Percentiles rank a stretch among this genome's conserved stretches.
These are phyloP conservation scores for Dactylellina drechsleri DNA, from an alignment of 2,329 filamentous ascomycete genomes.

Conservation along the genomic window DNA sequence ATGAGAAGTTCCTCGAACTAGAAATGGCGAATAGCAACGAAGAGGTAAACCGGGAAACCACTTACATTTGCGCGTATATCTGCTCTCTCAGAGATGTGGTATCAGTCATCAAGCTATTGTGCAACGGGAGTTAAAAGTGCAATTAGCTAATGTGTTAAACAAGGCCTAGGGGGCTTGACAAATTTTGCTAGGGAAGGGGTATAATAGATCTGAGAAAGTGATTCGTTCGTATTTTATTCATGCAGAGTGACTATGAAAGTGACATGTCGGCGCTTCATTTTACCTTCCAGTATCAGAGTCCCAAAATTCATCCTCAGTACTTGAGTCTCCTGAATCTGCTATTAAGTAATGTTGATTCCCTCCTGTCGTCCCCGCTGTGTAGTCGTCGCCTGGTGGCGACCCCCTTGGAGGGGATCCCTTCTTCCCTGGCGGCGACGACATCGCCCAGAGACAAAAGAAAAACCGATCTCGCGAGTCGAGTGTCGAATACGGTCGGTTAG, in stretches of 20 bases:
- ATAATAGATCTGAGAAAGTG: no score
- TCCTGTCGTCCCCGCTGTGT: constrained; percentile 8
- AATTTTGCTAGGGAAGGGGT: neutral
- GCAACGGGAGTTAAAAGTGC: neutral
- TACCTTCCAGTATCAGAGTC: constrained; percentile 51
- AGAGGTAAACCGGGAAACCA: neutral
- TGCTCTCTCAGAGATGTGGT: constrained; percentile 48
- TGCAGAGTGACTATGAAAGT: neutral
- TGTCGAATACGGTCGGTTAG: neutral
- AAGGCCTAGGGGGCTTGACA: neutral
- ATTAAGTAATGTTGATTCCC: constrained; percentile 28
- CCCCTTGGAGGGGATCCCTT: constrained; percentile 38
- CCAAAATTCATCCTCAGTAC: constrained; percentile 51
- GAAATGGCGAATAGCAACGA: no score
- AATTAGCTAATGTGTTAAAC: constrained; percentile 17
- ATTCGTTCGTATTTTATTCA: constrained; percentile 1
- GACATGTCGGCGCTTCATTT: neutral
- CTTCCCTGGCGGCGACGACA: constrained; percentile 53
- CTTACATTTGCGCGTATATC: constrained; percentile 53
- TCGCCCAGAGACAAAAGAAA: constrained; percentile 9
- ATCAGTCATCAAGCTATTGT: constrained; percentile 53
- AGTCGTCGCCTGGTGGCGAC: constrained; percentile 16
- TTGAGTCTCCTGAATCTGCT: constrained; percentile 35
- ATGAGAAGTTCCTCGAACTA: no score
- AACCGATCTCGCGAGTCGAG: neutral